These are phyloP conservation scores for Eutrema yunnanense DNA, from an alignment of 345 rosid genomes.

Conservation along the genomic window DNA sequence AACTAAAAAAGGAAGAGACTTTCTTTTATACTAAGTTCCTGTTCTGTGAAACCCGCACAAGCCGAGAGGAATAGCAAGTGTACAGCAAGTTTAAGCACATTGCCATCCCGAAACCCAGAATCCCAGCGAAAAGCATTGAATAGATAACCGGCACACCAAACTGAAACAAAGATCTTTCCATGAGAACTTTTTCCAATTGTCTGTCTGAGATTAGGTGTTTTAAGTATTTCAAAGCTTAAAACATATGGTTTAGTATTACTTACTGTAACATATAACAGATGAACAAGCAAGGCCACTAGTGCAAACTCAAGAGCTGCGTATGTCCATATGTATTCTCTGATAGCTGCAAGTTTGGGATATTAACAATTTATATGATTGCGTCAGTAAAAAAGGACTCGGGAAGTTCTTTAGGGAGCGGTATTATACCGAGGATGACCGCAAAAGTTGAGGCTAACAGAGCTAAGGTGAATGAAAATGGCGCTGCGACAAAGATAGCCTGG, in stretches of 20 bases:
- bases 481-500: slow-evolving; percentile 66
- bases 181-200: neutral
- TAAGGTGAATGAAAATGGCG: slow-evolving; percentile 75
- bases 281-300: slow-evolving; percentile 55
- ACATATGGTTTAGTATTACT: slow-evolving; percentile 22
- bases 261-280: slow-evolving; percentile 55
- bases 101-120: slow-evolving; percentile 73
- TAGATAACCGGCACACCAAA: slow-evolving; percentile 56
- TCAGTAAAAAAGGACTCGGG: neutral
- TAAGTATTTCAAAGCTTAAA: neutral
- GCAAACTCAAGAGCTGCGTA: slow-evolving; percentile 90
- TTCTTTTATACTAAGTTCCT: slow-evolving; percentile 40
- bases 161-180: slow-evolving; percentile 34
- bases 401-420: neutral
- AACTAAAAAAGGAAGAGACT: slow-evolving; percentile 14
- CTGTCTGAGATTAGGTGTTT: neutral
- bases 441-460: slow-evolving; percentile 68
- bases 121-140: slow-evolving; percentile 55
- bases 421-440: slow-evolving; percentile 63
- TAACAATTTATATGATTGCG: neutral
- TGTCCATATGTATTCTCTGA: slow-evolving; percentile 84
- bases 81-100: slow-evolving; percentile 70
- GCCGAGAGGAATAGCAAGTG: slow-evolving; percentile 42
- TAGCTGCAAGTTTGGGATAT: slow-evolving; percentile 43
- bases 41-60: slow-evolving; percentile 35